Conservation (phyloP, 2,329 filamentous ascomycete species). For the Ophiobolus disseminans region DNA sequence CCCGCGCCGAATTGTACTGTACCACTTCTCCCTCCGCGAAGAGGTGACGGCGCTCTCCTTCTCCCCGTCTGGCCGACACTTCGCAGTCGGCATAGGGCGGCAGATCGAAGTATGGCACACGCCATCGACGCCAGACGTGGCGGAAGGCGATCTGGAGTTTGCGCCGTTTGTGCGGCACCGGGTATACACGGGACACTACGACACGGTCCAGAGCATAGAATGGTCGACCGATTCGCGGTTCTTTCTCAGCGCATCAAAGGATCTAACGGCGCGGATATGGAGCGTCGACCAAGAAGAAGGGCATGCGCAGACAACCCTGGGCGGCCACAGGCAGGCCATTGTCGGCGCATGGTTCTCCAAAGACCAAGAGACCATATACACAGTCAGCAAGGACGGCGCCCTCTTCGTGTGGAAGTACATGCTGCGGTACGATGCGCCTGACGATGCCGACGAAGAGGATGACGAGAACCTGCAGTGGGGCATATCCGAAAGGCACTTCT, state of each 20-base stretch:
- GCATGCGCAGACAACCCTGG: slow-evolving; percentile 87
- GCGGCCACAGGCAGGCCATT: slow-evolving; percentile 88
- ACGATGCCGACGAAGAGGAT: slow-evolving; percentile 63
- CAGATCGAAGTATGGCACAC: slow-evolving; percentile 96
- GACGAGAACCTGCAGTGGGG: slow-evolving; percentile 82
- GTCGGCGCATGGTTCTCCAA: slow-evolving; percentile 96
- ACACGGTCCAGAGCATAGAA: slow-evolving; percentile 82
- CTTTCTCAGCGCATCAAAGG: slow-evolving; percentile 89
- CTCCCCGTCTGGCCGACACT: slow-evolving; percentile 87
- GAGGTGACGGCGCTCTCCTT: slow-evolving; percentile 84
- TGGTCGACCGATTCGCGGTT: slow-evolving; percentile 98
- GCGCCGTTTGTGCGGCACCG: slow-evolving; percentile 91
- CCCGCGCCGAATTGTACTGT: slow-evolving; percentile 81
- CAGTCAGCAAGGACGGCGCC: slow-evolving; percentile 95
- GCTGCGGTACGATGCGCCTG: slow-evolving; percentile 62
- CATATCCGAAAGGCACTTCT: slow-evolving; percentile 89
- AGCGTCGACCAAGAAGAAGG: slow-evolving; percentile 85
- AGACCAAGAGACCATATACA: slow-evolving; percentile 94
- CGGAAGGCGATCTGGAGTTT: slow-evolving; percentile 87
- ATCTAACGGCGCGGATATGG: slow-evolving; percentile 94
- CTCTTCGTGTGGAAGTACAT: slow-evolving; percentile 93
- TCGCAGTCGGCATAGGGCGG: slow-evolving; percentile 85
- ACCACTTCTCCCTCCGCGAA: slow-evolving; percentile 95
- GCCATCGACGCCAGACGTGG: slow-evolving; percentile 83
- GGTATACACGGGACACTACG: slow-evolving; percentile 86